Evolutionary conservation across 805 yeast species (phyloP).

Genomic region (Lachancea fermentati): DNA sequence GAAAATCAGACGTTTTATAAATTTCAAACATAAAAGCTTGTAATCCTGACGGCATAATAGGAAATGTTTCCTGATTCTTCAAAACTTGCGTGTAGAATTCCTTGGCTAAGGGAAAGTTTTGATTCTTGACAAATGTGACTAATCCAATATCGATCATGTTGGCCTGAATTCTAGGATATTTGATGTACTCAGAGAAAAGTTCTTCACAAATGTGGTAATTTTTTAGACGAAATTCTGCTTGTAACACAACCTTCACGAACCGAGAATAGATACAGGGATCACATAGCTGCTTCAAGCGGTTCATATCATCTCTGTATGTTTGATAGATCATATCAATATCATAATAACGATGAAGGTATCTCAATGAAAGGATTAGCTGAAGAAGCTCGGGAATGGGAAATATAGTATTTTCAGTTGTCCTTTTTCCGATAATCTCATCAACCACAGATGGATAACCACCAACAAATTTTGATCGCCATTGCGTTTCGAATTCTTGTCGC

Average conservation of each 20-base stretch:
- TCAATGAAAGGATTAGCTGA: constrained; percentile 13
- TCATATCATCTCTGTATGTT: constrained; percentile 10
- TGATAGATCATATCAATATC: constrained; percentile 22
- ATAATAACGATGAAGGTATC: constrained; percentile 9
- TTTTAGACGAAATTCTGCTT: constrained; percentile 15
- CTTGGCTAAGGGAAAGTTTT: constrained; percentile 26
- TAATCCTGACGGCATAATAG: constrained; percentile 17
- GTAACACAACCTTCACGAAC: constrained; percentile 17
- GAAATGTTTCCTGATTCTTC: constrained; percentile 27
- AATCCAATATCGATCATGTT: constrained; percentile 22
- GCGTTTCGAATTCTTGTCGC: constrained; percentile 3
- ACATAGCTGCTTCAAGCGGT: constrained; percentile 5
- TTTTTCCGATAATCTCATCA: constrained; percentile 9
- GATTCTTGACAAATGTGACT: constrained; percentile 23
- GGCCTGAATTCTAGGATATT: constrained; percentile 18
- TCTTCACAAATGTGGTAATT: constrained; percentile 23
- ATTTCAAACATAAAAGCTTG: constrained; percentile 17
- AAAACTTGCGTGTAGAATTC: constrained; percentile 29
- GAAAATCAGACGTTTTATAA: constrained; percentile 15
- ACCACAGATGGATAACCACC: constrained; percentile 12
- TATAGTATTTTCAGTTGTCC: constrained; percentile 6
- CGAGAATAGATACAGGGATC: constrained; percentile 4
- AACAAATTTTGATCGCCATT: constrained; percentile 18
- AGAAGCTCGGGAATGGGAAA: constrained; percentile 19
- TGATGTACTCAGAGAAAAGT: constrained; percentile 26